phyloP scores from a whole-genome alignment of 2,329 filamentous ascomycete species.

The Clonostachys chloroleuca region DNA sequence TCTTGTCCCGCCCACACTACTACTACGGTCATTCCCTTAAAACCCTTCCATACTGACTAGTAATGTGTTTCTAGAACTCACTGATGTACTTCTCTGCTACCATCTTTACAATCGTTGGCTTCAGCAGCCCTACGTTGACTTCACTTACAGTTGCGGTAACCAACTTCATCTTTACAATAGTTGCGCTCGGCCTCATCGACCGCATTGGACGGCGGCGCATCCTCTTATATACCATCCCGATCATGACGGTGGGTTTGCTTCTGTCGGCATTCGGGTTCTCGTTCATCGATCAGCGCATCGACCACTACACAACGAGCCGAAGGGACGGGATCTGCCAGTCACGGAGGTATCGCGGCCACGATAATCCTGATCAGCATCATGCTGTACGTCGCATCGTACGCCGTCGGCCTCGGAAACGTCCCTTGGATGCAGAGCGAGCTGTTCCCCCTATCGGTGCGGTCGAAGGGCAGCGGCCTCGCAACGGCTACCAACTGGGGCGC shows the following conservation, averaged over 20 bases:
- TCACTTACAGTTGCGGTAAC: constrained; percentile 77
- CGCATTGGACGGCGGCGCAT: constrained; percentile 74
- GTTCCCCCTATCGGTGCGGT: constrained; percentile 73
- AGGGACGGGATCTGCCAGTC: constrained; percentile 6
- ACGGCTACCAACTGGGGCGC: constrained; percentile 84
- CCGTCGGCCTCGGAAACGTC: constrained; percentile 83
- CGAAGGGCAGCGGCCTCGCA: constrained; percentile 65
- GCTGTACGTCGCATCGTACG: constrained; percentile 81
- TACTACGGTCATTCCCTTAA: background rate
- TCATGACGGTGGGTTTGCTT: constrained; percentile 74
- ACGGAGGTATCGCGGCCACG: constrained; percentile 27
- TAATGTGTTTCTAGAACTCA: constrained; percentile 54
- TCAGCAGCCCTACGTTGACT: constrained; percentile 73
- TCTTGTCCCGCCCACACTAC: constrained; percentile 7
- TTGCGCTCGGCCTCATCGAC: constrained; percentile 74
- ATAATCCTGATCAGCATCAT: constrained; percentile 73
- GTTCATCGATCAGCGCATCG: constrained; percentile 7
- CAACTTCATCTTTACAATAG: constrained; percentile 76
- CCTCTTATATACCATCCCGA: constrained; percentile 75
- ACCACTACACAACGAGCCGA: background rate
- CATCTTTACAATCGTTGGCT: constrained; percentile 74
- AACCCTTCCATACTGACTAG: background rate
- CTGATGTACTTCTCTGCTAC: constrained; percentile 90
- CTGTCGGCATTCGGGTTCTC: constrained; percentile 71
- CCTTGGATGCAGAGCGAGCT: constrained; percentile 96